phyloP scores from a whole-genome alignment of 2,329 filamentous ascomycete species.

The Endothia cerciana region DNA sequence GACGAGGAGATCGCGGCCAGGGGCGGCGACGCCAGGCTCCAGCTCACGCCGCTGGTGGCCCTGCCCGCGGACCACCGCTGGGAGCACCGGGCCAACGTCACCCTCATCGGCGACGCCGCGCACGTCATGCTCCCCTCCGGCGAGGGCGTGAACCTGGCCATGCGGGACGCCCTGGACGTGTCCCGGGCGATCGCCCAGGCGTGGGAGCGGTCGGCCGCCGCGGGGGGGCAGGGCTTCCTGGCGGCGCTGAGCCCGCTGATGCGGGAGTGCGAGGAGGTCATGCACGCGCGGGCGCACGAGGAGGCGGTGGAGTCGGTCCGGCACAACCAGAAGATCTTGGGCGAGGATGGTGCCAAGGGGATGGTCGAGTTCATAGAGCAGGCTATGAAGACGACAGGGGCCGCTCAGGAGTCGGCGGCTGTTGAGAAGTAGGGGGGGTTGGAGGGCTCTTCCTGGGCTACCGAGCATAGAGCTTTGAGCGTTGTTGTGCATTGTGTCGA shows the following conservation, averaged over 20 bases:
- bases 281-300: slow-evolving; percentile 28
- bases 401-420: neutral
- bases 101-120: slow-evolving; percentile 59
- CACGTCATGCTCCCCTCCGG: slow-evolving; percentile 58
- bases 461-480: too few relatives aligned
- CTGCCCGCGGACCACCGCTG: slow-evolving; percentile 50
- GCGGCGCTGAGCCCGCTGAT: slow-evolving; percentile 31
- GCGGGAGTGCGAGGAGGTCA: slow-evolving; percentile 33
- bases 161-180: slow-evolving; percentile 54
- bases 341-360: slow-evolving; percentile 21
- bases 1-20: slow-evolving; percentile 32
- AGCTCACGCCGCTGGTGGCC: slow-evolving; percentile 39
- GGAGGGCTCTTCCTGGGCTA: too few relatives aligned
- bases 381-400: neutral
- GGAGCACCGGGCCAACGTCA: slow-evolving; percentile 45
- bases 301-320: slow-evolving; percentile 27
- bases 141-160: slow-evolving; percentile 57
- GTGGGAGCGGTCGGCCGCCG: slow-evolving; percentile 5
- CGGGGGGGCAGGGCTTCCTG: slow-evolving; percentile 24
- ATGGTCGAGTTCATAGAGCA: slow-evolving; percentile 21
- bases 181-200: slow-evolving; percentile 37
- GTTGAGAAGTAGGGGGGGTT: too few relatives aligned
- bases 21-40: slow-evolving; percentile 27
- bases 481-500: too few relatives aligned
- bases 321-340: slow-evolving; percentile 29